phyloP scores from a whole-genome alignment of 1,284 basidiomycete genomes.

The Meira nashicola region DNA sequence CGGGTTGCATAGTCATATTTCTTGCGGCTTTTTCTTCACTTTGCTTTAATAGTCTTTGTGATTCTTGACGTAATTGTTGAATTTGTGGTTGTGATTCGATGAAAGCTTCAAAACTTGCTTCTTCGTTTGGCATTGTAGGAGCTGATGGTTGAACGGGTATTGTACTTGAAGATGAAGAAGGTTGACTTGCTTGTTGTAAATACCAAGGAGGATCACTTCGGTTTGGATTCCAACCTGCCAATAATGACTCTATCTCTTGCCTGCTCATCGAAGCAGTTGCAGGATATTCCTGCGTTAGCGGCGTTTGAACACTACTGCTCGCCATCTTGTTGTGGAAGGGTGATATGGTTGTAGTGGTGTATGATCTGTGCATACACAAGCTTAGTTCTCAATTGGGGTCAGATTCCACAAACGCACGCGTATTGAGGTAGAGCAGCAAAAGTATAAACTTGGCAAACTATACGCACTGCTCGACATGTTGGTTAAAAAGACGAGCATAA shows the following conservation, averaged over 20 bases:
- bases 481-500: no score
- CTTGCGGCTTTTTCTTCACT: constrained; percentile 33
- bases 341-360: not conserved
- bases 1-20: constrained; percentile 32
- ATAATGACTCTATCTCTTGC: constrained; percentile 31
- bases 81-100: constrained; percentile 32
- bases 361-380: not conserved
- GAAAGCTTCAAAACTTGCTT: constrained; percentile 27
- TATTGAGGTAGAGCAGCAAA: not conserved
- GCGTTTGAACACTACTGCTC: not conserved
- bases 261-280: constrained; percentile 24
- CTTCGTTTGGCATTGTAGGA: not conserved
- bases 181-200: not conserved
- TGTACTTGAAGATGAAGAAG: not conserved
- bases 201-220: constrained; percentile 5
- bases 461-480: no score
- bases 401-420: not conserved
- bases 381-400: not conserved
- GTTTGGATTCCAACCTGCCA: constrained; percentile 2
- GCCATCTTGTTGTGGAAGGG: not conserved
- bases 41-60: constrained; percentile 24
- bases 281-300: constrained; percentile 24
- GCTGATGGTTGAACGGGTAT: not conserved
- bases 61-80: constrained; percentile 20
- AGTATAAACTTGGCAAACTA: no score